Conservation (phyloP, 495 filamentous ascomycete species). For the Pseudotulostoma volvatum region DNA sequence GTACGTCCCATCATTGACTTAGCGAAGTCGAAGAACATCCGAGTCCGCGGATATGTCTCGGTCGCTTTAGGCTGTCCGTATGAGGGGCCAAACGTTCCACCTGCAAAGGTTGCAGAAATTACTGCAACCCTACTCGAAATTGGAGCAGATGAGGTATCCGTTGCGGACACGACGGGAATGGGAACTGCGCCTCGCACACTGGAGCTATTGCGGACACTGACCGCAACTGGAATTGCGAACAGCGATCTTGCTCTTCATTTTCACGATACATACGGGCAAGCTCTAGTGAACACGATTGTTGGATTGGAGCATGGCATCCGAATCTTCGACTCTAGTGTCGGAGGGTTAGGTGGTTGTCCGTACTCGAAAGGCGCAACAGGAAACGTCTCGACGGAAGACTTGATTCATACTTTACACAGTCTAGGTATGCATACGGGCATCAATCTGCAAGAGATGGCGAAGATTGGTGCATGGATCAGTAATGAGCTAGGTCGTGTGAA, state of each 20-base stretch:
- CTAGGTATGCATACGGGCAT: slow-evolving; percentile 79
- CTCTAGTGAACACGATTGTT: slow-evolving; percentile 76
- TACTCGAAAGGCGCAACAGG: slow-evolving; percentile 89
- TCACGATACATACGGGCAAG: slow-evolving; percentile 93
- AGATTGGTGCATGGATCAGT: slow-evolving; percentile 83
- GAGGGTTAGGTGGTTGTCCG: slow-evolving; percentile 84
- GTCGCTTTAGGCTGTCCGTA: slow-evolving; percentile 92
- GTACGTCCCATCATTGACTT: slow-evolving; percentile 59
- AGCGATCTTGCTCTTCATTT: slow-evolving; percentile 86
- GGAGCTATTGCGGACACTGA: slow-evolving; percentile 52
- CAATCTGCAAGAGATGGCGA: slow-evolving; percentile 62
- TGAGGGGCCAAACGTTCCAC: slow-evolving; percentile 69
- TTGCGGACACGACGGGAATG: slow-evolving; percentile 95
- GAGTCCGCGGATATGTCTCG: slow-evolving; percentile 84
- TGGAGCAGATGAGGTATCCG: slow-evolving; percentile 86
- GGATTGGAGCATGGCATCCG: slow-evolving; percentile 77
- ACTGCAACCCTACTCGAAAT: slow-evolving; percentile 74
- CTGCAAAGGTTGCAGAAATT: slow-evolving; percentile 66
- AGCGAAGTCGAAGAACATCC: slow-evolving; percentile 53
- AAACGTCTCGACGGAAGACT: slow-evolving; percentile 87
- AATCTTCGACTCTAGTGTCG: slow-evolving; percentile 80
- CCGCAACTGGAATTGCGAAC: slow-evolving; percentile 56
- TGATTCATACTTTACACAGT: slow-evolving; percentile 78
- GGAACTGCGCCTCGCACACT: slow-evolving; percentile 71
- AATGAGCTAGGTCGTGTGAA: slow-evolving; percentile 59